Base-by-base conservation (phyloP, 2,329 filamentous ascomycete species). In the Bipolaris bicolor region DNA sequence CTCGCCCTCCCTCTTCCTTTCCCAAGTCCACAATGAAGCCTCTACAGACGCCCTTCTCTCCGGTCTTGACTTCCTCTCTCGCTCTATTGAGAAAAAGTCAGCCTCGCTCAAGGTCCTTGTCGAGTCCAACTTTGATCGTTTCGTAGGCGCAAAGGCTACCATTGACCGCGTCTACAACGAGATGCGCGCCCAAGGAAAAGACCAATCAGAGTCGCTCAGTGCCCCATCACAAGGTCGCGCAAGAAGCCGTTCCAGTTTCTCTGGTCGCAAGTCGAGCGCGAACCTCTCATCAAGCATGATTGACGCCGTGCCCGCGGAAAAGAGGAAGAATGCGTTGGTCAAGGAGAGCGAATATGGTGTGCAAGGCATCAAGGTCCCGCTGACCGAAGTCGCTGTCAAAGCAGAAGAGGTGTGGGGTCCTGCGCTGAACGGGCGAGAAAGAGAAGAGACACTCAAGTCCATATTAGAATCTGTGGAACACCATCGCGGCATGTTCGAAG, bases 91-190 rank as follows among this genome's bases (percentile, higher is more conserved):
- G 70, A 91, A 98, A 78, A 99, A 99, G 77, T 97, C 94, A 0
- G 95, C 94, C 0, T 97, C 93, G 3, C 84, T 99, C 60, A 99
- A 99, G 75, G 90, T 96, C 10, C 84, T 99, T 16, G 95, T 99
- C 22, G 95, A 99, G 77, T 94, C 91, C 63, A 99, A 99, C 76
- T 99, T 99, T 73, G 96, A 99, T 78, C 90, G 94, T 64, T 99
- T 99, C 80, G 95, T 99, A 54, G 90, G 92, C 62, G 95, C 95
- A 41, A 99, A 99, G 77, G 91, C 94, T 16, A 98, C 94, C 7
- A 98, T 99, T 70, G 95, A 99, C 79, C 96, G 96, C 78, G 95
- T 99, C 50, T 99, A 99, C 79, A 96, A 89, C 61, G 95, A 99
- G 77, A 99, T 99, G 95, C 82, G 84, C 26, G 84, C 84, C 33